phyloP scores from a whole-genome alignment of 495 filamentous ascomycete genomes.

The Hyaloscypha finlandica region DNA sequence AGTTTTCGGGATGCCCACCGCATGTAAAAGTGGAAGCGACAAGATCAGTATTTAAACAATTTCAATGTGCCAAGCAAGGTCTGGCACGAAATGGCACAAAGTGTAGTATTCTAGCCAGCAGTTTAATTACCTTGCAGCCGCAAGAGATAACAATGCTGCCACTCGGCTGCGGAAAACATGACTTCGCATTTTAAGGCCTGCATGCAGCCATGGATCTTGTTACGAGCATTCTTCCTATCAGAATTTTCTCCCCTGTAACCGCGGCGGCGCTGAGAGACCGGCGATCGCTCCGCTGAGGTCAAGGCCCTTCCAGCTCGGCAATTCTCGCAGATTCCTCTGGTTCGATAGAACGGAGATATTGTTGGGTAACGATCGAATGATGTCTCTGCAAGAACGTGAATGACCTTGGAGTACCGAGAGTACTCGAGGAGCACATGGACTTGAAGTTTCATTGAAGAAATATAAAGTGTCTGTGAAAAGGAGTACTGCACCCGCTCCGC shows the following conservation, averaged over 20 bases:
- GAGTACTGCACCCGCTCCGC: too few species aligned
- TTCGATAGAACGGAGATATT: background rate
- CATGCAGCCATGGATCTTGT: background rate
- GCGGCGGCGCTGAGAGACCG: too few species aligned
- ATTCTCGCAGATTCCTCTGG: background rate
- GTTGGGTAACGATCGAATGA: background rate
- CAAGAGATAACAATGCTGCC: background rate
- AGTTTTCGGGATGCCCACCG: background rate
- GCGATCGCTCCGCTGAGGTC: background rate
- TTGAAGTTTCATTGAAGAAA: too few species aligned
- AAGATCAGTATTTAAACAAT: background rate
- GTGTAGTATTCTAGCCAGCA: background rate
- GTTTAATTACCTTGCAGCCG: background rate
- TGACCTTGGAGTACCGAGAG: background rate
- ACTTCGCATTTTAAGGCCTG: background rate
- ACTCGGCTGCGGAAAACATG: background rate
- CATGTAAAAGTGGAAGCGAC: background rate
- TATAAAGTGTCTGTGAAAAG: too few species aligned
- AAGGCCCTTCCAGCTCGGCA: background rate
- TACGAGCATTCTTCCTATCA: too few species aligned
- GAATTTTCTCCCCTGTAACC: too few species aligned
- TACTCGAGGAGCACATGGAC: too few species aligned
- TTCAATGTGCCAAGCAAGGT: background rate
- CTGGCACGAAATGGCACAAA: background rate
- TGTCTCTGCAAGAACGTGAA: background rate